Base-by-base conservation (phyloP, 345 rosid species). In the Gossypium sturtianum region DNA sequence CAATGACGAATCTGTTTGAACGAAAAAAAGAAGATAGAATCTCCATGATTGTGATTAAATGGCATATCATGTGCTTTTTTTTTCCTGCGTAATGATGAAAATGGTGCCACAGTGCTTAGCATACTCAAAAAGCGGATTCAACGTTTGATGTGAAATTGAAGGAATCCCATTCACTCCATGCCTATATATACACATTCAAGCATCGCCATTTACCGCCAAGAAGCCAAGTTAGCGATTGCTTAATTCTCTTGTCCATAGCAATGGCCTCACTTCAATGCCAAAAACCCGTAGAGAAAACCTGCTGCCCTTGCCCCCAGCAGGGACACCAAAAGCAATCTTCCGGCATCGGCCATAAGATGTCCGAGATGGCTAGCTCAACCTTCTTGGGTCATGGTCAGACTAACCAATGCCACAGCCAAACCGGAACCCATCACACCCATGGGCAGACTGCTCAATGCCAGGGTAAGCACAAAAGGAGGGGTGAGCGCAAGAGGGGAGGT, bases 241-340 rank as follows among this genome's bases (percentile, higher is more conserved):
- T 48, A 7, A 12, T 48, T 48, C 3, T 2, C 52, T 48, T 2
- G 1, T 48, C 52, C 3, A 48, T 71, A 3, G 16, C 56, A 34
- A 83, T 81, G 86, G 75, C 82, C 61, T 81, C 82, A 4, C 43
- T 23, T 9, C 86, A 79, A 48, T 78, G 81, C 82, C 3, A n/a
- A 75, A 70, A 71, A 43, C 80, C 82, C 2, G 76, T 16, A 5
- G 76, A 70, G 73, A 56, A 70, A 25, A 57, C 52, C 62, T 16
- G 29, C 47, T 69, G 74, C 77, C 58, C 52, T 47, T 64, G 72
- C 77, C 58, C 52, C 52, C 52, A 27, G 75, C 73, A 70, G 19
- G n/a, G 25, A 3, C 62, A 72, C 17, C 75, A 79, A 20, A 43
- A 17, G 22, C 77, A 47, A 38, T 66, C 72, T 2, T 23, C 66